Base-by-base conservation (phyloP, 345 rosid species). In the Populus davidiana region DNA sequence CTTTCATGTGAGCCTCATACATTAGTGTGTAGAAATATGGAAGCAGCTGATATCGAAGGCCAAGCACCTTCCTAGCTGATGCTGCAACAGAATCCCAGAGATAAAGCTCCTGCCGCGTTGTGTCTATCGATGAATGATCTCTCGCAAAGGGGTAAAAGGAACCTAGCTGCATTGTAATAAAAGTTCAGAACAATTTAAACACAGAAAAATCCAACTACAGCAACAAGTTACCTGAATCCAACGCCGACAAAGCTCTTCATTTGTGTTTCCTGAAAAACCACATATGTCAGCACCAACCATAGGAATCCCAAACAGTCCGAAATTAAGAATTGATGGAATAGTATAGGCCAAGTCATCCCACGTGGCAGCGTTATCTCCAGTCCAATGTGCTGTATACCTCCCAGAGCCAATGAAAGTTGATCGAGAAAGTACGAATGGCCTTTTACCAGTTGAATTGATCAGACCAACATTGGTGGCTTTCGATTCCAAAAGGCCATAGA, bases 251-350 rank as follows among this genome's bases (percentile, higher is more conserved):
- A 92, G 87, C 20, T 91, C 97, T 78, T 92, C 95, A 1, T 86
- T 90, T 21, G 95, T 91, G 80, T 86, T 38, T 41, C 75, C 11
- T 6, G 74, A 16, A 78, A 92, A 92, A 18, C 97, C 97, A 64
- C 97, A 92, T 17, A 92, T 92, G 74, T 92, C 94, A 69, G 93
- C 92, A 69, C 93, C 97, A 33, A 90, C 93, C 95, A 92, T 92
- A 41, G 97, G 97, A 73, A 92, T 81, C 41, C 93, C 97, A 77
- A 91, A 90, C 71, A 92, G 81, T 14, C 95, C 97, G 18, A 75
- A 91, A 78, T 89, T 92, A 69, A 92, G 75, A 68, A 90, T 86
- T 12, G 90, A 84, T 0, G 92, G 95, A 71, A 92, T 86, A 0
- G 90, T 50, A 77, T 88, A 86, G 0, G 91, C 93, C 76, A 91